phyloP scores from a whole-genome alignment of 768 basidiomycete species.

The Lyophyllum decastes region DNA sequence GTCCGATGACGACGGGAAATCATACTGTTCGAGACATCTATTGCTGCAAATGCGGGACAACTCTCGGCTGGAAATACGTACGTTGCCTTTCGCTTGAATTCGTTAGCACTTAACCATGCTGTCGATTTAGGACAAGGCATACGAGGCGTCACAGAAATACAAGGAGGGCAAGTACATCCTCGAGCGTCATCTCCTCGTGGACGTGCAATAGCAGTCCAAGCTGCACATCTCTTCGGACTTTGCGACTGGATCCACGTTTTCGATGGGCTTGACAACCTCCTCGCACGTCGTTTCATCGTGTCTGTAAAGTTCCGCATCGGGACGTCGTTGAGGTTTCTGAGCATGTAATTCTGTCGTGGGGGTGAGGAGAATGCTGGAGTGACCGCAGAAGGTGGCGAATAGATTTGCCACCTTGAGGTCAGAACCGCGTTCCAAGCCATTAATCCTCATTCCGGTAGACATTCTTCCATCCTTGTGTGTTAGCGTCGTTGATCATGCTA shows the following conservation, averaged over 20 bases:
- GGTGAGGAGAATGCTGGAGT: slow-evolving; percentile 7
- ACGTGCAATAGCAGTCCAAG: slow-evolving; percentile 63
- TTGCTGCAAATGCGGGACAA: slow-evolving; percentile 85
- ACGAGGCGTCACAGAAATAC: slow-evolving; percentile 89
- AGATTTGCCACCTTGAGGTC: slow-evolving; percentile 2
- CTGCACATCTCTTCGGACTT: not conserved
- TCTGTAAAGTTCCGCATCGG: slow-evolving; percentile 18
- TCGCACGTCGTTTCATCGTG: slow-evolving; percentile 16
- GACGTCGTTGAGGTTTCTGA: slow-evolving; percentile 25
- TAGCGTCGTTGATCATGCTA: slow-evolving; percentile 1
- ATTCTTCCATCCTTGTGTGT: not conserved
- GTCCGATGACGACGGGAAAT: slow-evolving; percentile 95
- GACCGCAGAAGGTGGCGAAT: slow-evolving; percentile 5
- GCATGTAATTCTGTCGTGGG: not conserved
- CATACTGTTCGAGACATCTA: slow-evolving; percentile 96
- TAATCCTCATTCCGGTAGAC: slow-evolving; percentile 3
- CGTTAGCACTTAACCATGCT: slow-evolving; percentile 9
- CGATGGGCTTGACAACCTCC: not conserved
- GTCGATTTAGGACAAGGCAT: slow-evolving; percentile 82
- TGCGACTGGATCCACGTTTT: slow-evolving; percentile 1
- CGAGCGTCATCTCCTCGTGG: slow-evolving; percentile 86
- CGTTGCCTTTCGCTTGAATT: slow-evolving; percentile 28
- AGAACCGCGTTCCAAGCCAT: slow-evolving; percentile 8
- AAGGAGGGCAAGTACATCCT: slow-evolving; percentile 99
- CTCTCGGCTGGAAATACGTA: slow-evolving; percentile 99